Evolutionary conservation across 345 rosid genomes (phyloP), one percentile per base, ranked within the genome.

Genomic region (Cardamine resedifolia): DNA sequence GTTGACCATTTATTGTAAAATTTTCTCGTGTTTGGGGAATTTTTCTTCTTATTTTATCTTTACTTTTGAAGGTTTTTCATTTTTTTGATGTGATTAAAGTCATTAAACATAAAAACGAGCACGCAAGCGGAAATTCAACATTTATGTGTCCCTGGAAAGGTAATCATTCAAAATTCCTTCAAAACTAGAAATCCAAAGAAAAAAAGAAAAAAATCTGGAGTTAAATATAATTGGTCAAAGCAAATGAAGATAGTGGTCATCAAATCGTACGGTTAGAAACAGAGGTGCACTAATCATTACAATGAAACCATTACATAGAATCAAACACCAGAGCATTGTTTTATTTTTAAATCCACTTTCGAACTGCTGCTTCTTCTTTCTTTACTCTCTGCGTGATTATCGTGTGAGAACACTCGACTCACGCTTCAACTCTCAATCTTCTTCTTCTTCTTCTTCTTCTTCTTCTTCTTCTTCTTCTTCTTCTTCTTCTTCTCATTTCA

Each of bases 351-450:
- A 67, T 20, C 11, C 50, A 48, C 14, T 58, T 28, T 58, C 10
- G 28, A 51, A 27, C 66, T 66, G 79, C 79, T 64, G 38, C 70
- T 62, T 76, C 75, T n/a, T n/a, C n/a, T n/a, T 55, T 50, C 73
- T 43, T 56, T 44, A 41, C 74, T 23, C 28, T 43, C 48, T 68
- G 60, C 66, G 51, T 57, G 66, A 36, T 66, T 75, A 28, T 60
- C 68, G 68, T 75, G 73, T 59, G 50, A 66, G 23, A 66, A 65
- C 44, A 55, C 28, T 51, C 16, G 31, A 21, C 45, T 55, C 73
- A 57, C 61, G 50, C 73, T 44, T 55, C 57, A 64, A 23, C 61
- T 66, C 55, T 64, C 38, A 56, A 63, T 56, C 73, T 74, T 73
- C 39, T 5, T 30, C 39, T 67, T 23, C 71, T 50, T 28, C 76